Conservation (phyloP, 805 yeast species). For the Priceomyces melissophilus region DNA sequence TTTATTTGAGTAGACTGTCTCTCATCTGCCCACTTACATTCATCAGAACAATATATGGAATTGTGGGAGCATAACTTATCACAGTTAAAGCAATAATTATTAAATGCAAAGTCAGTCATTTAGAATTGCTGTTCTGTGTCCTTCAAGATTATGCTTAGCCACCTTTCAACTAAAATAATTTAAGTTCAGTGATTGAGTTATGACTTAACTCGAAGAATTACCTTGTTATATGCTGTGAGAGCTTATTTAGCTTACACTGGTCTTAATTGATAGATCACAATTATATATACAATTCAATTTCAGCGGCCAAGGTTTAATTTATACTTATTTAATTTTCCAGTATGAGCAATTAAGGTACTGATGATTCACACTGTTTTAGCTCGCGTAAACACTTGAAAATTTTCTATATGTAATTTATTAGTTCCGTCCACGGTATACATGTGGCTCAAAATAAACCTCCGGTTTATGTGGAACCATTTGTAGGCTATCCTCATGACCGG, state of each 20-base stretch:
- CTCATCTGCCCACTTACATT: conserved; percentile 33
- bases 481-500: no score
- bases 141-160: not conserved
- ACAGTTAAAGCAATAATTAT: conserved; percentile 36
- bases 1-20: conserved; percentile 16
- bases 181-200: not conserved
- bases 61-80: conserved; percentile 26
- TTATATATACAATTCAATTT: not conserved
- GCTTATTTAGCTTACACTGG: not conserved
- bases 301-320: conserved; percentile 7
- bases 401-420: not conserved
- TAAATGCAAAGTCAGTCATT: conserved; percentile 40
- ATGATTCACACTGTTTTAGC: conserved; percentile 7
- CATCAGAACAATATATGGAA: conserved; percentile 26
- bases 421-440: conserved; percentile 5
- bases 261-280: not conserved
- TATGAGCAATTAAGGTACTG: conserved; percentile 5
- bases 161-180: not conserved
- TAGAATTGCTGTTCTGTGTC: not conserved
- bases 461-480: not conserved
- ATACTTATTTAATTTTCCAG: conserved; percentile 5
- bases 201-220: not conserved
- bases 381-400: conserved; percentile 8
- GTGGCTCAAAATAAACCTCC: conserved; percentile 5
- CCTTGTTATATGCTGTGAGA: no score